Percentiles rank a stretch among this genome's conserved stretches.
These are phyloP conservation scores for Trypanosoma avium DNA, from an alignment of 208 protist genomes.

Conservation along the genomic window DNA sequence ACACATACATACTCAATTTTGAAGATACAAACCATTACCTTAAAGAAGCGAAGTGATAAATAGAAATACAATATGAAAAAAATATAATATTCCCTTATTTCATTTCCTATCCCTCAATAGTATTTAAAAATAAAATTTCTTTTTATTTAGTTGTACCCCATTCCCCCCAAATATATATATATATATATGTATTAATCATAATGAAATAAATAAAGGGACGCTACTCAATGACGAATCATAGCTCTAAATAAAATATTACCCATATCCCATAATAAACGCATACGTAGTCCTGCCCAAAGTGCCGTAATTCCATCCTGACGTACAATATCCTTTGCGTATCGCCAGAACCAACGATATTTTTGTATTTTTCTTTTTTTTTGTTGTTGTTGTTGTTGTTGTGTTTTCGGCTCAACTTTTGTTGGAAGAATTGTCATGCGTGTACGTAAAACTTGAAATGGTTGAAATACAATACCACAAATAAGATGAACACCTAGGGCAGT, in stretches of 20 bases:
- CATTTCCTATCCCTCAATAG: too few species aligned
- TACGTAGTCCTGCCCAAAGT: constrained; percentile 60
- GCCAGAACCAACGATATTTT: constrained; percentile 42
- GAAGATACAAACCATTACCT: background rate
- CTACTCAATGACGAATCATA: background rate
- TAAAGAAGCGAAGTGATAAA: background rate
- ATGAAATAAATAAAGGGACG: background rate
- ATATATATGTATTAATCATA: background rate
- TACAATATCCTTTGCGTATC: constrained; percentile 58
- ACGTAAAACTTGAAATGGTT: constrained; percentile 42
- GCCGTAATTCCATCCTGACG: constrained; percentile 67
- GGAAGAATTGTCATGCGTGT: constrained; percentile 39
- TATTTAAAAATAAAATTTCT: too few species aligned
- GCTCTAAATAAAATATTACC: constrained; percentile 4
- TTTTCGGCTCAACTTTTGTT: too few species aligned
- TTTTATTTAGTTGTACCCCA: too few species aligned
- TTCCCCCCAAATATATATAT: background rate
- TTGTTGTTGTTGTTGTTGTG: too few species aligned
- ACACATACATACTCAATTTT: constrained; percentile 5
- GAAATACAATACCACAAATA: constrained; percentile 22
- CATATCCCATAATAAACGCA: constrained; percentile 18
- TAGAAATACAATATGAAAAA: constrained; percentile 4
- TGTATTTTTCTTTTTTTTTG: constrained; percentile 3
- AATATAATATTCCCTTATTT: too few species aligned
- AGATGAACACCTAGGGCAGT: constrained; percentile 24